phyloP scores from a whole-genome alignment of 2,329 filamentous ascomycete species.

The Myotisia sp. region DNA sequence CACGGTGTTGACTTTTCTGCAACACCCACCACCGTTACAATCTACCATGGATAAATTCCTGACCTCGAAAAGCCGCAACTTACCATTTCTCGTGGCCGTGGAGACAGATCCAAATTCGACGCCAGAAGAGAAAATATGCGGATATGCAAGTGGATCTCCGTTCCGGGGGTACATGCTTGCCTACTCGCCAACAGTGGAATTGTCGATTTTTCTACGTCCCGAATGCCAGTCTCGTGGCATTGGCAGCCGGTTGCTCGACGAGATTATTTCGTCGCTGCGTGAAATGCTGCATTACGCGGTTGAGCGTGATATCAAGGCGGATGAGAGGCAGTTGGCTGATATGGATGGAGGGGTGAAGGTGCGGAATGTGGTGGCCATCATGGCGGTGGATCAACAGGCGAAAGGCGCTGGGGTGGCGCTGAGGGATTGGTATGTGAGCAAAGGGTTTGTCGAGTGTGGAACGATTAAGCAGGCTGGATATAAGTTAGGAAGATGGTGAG shows the following conservation, averaged over 20 bases:
- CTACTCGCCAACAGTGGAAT: constrained; percentile 29
- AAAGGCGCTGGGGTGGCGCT: constrained; percentile 21
- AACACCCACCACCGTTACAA: constrained; percentile 17
- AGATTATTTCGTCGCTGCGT: constrained; percentile 19
- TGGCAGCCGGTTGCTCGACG: constrained; percentile 21
- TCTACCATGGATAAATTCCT: constrained; percentile 19
- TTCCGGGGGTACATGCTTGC: constrained; percentile 24
- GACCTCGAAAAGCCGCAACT: constrained; percentile 11
- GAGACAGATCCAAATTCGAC: constrained; percentile 11
- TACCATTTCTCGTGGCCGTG: constrained; percentile 28
- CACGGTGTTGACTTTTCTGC: constrained; percentile 24
- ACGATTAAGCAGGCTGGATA: constrained; percentile 25
- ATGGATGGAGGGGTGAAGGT: constrained; percentile 16
- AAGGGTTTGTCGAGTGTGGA: constrained; percentile 27
- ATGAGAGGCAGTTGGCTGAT: constrained; percentile 7
- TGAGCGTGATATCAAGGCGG: constrained; percentile 13
- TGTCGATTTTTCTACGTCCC: constrained; percentile 27
- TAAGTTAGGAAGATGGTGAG: constrained; percentile 27
- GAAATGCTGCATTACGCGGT: constrained; percentile 12
- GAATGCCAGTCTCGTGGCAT: constrained; percentile 20
- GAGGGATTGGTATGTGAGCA: constrained; percentile 25
- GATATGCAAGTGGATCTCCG: constrained; percentile 24
- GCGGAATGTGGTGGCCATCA: constrained; percentile 24
- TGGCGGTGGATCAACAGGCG: constrained; percentile 25
- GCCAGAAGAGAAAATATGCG: constrained; percentile 18